Percentiles rank a stretch among this genome's conserved stretches.
Conservation (phyloP, 805 yeast species). For the Lipomyces kockii region DNA sequence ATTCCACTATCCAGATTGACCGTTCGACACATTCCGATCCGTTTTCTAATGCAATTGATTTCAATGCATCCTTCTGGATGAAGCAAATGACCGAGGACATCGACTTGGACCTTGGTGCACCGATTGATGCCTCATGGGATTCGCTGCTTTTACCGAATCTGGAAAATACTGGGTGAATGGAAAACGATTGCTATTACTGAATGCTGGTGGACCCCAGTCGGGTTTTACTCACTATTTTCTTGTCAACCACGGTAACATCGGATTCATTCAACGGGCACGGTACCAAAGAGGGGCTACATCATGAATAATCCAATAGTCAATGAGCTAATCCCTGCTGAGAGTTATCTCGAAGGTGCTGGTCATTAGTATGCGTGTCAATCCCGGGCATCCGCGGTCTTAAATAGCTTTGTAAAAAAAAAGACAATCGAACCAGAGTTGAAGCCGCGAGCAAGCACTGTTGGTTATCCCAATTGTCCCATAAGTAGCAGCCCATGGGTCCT, state of each 20-base stretch:
- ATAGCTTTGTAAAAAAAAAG: background rate
- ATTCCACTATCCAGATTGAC: conserved; percentile 2
- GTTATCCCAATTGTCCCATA: too few relatives aligned
- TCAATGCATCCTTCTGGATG: conserved; percentile 4
- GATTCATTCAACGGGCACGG: background rate
- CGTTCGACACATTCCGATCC: conserved; percentile 4
- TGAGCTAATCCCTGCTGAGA: background rate
- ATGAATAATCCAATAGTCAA: background rate
- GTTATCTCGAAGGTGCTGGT: conserved; percentile 2
- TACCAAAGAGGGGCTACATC: too few relatives aligned
- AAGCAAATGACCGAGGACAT: background rate
- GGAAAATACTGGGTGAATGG: background rate
- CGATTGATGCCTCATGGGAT: background rate
- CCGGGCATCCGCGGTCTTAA: background rate
- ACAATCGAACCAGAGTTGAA: background rate
- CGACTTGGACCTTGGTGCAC: conserved; percentile 2
- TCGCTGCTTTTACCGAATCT: background rate
- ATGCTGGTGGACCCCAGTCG: background rate
- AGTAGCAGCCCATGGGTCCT: too few relatives aligned
- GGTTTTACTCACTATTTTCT: background rate
- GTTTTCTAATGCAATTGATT: background rate
- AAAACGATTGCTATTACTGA: background rate
- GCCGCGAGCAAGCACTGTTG: too few relatives aligned
- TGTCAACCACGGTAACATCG: background rate
- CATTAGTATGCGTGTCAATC: background rate